Evolutionary conservation across 371 early-diverging fungal genomes (phyloP).

Genomic region (Mucor sp.): DNA sequence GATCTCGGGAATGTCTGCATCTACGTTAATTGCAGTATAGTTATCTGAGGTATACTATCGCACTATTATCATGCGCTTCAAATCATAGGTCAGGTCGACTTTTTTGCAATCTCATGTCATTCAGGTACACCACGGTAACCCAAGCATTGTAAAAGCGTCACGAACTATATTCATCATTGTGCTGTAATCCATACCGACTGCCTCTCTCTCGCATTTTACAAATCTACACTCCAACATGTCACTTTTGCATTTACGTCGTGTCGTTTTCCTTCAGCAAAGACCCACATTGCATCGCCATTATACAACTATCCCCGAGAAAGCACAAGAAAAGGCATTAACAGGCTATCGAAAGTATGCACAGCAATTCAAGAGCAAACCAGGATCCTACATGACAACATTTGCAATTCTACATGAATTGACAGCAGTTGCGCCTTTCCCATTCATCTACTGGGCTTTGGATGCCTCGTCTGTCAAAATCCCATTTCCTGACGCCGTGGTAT

Average conservation of each 20-base stretch:
- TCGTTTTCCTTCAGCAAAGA: not conserved
- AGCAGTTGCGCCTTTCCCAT: conserved; percentile 79
- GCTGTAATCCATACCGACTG: not conserved
- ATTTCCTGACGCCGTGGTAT: conserved; percentile 64
- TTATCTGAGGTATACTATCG: no score
- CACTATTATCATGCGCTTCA: no score
- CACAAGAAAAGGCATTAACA: not conserved
- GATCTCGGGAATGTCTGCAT: no score
- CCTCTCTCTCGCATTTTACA: not conserved
- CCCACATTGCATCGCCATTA: not conserved
- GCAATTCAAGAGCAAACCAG: conserved; percentile 75
- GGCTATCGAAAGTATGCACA: conserved; percentile 51
- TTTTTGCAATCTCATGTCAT: no score
- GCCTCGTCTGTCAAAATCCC: conserved; percentile 60
- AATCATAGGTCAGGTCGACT: no score
- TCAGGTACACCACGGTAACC: no score
- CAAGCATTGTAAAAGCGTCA: no score
- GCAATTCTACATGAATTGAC: conserved; percentile 88
- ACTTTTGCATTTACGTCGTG: not conserved
- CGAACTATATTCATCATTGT: no score
- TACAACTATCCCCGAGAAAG: conserved; percentile 1
- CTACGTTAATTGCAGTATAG: no score
- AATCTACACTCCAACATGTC: not conserved
- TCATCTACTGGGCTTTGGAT: conserved; percentile 70
- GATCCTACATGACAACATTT: conserved; percentile 80